These are phyloP conservation scores for Rhodotorula mucilaginosa DNA, from an alignment of 1,284 basidiomycete species.

Conservation along the genomic window DNA sequence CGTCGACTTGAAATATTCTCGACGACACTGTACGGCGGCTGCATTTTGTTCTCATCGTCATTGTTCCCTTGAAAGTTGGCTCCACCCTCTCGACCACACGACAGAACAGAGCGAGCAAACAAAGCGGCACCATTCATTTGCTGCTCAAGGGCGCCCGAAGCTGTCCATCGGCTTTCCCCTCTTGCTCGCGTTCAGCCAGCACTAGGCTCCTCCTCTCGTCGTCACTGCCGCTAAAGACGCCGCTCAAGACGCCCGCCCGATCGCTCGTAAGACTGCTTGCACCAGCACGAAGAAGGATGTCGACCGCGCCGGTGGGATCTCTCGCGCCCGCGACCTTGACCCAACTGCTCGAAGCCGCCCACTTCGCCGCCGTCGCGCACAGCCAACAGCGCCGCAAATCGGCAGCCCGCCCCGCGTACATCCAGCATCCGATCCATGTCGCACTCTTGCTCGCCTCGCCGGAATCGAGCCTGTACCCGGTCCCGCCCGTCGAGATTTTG, in stretches of 20 bases:
- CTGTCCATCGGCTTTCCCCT: no score
- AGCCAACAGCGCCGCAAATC: slow-evolving; percentile 32
- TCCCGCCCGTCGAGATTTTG: slow-evolving; percentile 20
- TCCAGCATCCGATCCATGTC: slow-evolving; percentile 38
- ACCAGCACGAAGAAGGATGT: no score
- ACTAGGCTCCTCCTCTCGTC: not conserved
- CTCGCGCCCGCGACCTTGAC: not conserved
- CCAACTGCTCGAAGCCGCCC: slow-evolving; percentile 22
- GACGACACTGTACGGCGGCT: no score
- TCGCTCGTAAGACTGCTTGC: no score
- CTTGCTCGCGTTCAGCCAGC: no score
- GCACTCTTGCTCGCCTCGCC: slow-evolving; percentile 16
- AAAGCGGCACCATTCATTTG: no score
- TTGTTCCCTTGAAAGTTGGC: no score
- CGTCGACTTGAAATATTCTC: no score
- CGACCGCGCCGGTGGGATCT: not conserved
- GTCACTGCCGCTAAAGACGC: not conserved
- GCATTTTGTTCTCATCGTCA: no score
- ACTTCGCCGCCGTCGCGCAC: slow-evolving; percentile 31
- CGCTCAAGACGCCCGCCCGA: not conserved
- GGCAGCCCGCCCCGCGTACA: slow-evolving; percentile 26
- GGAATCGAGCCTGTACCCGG: slow-evolving; percentile 10
- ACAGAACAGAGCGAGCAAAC: no score
- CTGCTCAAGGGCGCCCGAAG: no score
- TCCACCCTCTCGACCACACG: no score